Base-by-base conservation (phyloP, 495 filamentous ascomycete species). In the Penicillium fimorum region DNA sequence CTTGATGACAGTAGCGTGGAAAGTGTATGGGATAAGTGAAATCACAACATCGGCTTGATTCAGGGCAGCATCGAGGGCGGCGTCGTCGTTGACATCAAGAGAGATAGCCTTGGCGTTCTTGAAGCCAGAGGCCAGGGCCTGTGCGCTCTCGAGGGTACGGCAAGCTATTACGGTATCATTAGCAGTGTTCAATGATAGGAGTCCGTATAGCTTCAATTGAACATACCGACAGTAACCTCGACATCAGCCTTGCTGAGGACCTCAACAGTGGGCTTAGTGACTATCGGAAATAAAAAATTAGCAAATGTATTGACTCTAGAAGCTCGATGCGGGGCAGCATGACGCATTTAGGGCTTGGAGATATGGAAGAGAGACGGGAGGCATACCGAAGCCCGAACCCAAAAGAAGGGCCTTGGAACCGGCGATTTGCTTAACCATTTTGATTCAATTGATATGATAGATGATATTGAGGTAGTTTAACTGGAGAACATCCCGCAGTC, bases 1-100 rank as follows among this genome's bases (percentile, higher is more conserved):
- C 78, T 95, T 93, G 81, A 97, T 95, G 56, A 97, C 92, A 38
- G 76, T 76, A 45, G 87, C 88, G 72, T 98, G 94, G 82, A 84
- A 92, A 58, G 87, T 96, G 74, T 97, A 98, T 12, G 94, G 93
- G 57, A 97, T 96, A 67, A 97, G 75, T 61, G 78, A 83, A 69
- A 96, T 87, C 53, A 86, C 87, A 10, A 98, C 72, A 67, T 92
- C 90, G 66, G 87, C 80, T 77, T 92, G 83, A 59, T 77, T 83
- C 47, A 95, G 79, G 65, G 85, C 89, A 50, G 83, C 80, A 60
- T 97, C 92, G 18, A 97, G 83, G 17, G 86, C 90, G 43, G 75
- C 67, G 24, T 79, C 82, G 64, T 95, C 77, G 53, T 70, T 84
- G 42, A 96, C 94, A 69, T 97, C 91, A 58, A 97, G 84, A 45